These are phyloP conservation scores for Afroboletus lepidellus DNA, from an alignment of 1,284 basidiomycete genomes.

Conservation along the genomic window DNA sequence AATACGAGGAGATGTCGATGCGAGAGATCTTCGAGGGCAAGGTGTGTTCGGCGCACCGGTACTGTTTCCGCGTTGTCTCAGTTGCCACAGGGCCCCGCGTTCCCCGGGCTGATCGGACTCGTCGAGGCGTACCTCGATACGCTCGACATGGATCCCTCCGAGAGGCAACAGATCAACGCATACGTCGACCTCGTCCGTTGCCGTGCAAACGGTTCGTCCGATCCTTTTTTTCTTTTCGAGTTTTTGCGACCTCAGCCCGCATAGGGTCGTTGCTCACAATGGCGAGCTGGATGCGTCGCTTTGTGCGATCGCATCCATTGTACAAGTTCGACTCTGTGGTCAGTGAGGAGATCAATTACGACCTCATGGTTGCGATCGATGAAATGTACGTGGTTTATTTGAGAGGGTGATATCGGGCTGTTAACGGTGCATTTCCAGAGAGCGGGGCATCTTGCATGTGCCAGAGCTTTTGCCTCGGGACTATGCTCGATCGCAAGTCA, in stretches of 20 bases:
- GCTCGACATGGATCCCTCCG: slow-evolving; percentile 72
- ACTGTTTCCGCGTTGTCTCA: too few species aligned
- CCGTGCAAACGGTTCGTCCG: slow-evolving; percentile 72
- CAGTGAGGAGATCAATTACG: slow-evolving; percentile 90
- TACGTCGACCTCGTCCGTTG: slow-evolving; percentile 81
- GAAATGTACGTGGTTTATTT: slow-evolving; percentile 68
- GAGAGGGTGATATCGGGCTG: background rate
- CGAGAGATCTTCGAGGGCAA: slow-evolving; percentile 96
- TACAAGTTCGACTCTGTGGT: slow-evolving; percentile 94
- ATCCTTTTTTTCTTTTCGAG: background rate
- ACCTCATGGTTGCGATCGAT: slow-evolving; percentile 87
- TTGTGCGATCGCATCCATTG: slow-evolving; percentile 84
- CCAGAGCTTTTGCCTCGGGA: slow-evolving; percentile 61
- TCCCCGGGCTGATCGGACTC: slow-evolving; percentile 86
- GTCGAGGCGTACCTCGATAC: slow-evolving; percentile 88
- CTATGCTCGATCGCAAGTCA: slow-evolving; percentile 40
- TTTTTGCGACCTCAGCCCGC: slow-evolving; percentile 8
- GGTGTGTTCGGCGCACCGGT: too few species aligned
- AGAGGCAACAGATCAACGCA: slow-evolving; percentile 65
- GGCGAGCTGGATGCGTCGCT: slow-evolving; percentile 92
- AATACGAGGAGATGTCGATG: slow-evolving; percentile 91
- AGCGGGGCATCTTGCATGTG: slow-evolving; percentile 65
- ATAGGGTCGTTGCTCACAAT: slow-evolving; percentile 87
- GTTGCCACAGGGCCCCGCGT: slow-evolving; percentile 52
- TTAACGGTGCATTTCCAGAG: slow-evolving; percentile 43